A percentile compares a stretch with the other conserved stretches of the same genome.
Evolutionary conservation across 1,284 basidiomycete species (phyloP).

Genomic region (Rhodotorula sp.): DNA sequence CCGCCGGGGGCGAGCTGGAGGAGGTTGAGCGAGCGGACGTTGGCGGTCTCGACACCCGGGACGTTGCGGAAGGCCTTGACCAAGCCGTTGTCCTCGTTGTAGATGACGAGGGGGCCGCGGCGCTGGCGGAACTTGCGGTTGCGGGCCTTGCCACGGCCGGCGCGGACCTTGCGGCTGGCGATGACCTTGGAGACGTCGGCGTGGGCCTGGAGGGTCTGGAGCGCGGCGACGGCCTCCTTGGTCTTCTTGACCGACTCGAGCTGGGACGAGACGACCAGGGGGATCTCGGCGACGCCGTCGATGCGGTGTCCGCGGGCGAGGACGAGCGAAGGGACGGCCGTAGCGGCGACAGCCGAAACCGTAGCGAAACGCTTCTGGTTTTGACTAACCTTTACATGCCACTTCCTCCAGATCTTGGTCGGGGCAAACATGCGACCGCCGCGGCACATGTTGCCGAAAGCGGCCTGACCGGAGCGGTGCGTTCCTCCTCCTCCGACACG

Average conservation of each 20-base stretch:
- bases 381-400: constrained; percentile 99
- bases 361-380: constrained; percentile 98
- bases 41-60: constrained; percentile 96
- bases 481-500: constrained; percentile 99
- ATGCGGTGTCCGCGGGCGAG: constrained; percentile 99
- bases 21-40: constrained; percentile 92
- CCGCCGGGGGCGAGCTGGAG: constrained; percentile 99
- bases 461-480: constrained; percentile 94
- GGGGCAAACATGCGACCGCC: constrained; percentile 99
- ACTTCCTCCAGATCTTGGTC: constrained; percentile 94
- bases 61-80: constrained; percentile 98
- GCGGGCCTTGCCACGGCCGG: constrained; percentile 96
- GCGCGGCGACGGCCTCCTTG: constrained; percentile 92
- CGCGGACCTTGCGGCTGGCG: constrained; percentile 94
- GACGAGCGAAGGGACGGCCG: constrained; percentile 95
- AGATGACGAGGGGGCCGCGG: constrained; percentile 95
- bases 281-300: constrained; percentile 95
- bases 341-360: constrained; percentile 96
- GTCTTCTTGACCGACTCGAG: constrained; percentile 93
- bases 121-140: constrained; percentile 97
- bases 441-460: constrained; percentile 99
- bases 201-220: constrained; percentile 90
- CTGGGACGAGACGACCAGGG: constrained; percentile 79
- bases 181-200: constrained; percentile 93
- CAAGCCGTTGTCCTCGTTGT: constrained; percentile 97